Base-by-base conservation (phyloP, 306 rosid species). In the Herpetospermum pedunculosum region DNA sequence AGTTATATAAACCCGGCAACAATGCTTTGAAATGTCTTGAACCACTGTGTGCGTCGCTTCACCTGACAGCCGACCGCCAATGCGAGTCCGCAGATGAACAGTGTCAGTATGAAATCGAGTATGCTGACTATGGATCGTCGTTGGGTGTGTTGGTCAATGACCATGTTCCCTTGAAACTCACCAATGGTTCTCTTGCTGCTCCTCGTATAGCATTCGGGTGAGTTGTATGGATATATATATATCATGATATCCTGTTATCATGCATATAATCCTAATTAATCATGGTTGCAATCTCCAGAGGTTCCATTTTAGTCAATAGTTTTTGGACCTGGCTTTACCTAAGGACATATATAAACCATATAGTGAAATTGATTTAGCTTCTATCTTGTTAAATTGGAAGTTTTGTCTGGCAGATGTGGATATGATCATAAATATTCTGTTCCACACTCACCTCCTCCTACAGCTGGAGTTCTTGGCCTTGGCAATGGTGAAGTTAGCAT, bases 391-490 rank as follows among this genome's bases (percentile, higher is more conserved):
- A 2, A 19, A 19, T 64, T 37, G 30, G 16, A 25, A 34, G 47
- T 8, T 7, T 64, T 37, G 15, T 73, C 72, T 68, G 19, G 19
- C 84, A 93, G 98, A 79, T 90, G 98, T 72, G 97, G 97, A 53
- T 83, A 82, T 79, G 85, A 93, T 82, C 96, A 84, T 55, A 21
- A 15, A 28, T 28, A 59, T 76, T 3, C 52, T 11, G 80, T 76
- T 53, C 28, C 78, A 54, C 82, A 60, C 70, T 19, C 83, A 0
- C 77, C 85, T 34, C 89, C 88, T 49, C 35, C 87, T 11, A 83
- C 89, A 10, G 83, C 85, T 1, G 97, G 98, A 43, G 92, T 93
- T 21, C 81, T 93, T 19, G 98, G 98, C 71, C 93, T 93, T 38
- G 97, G 96, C 28, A 76, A 52, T 37, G 97, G 97, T 40, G 84